Evolutionary conservation across 305 asterid genomes (phyloP), one percentile per base, ranked within the genome.

Genomic region (Rubia tinctorum): DNA sequence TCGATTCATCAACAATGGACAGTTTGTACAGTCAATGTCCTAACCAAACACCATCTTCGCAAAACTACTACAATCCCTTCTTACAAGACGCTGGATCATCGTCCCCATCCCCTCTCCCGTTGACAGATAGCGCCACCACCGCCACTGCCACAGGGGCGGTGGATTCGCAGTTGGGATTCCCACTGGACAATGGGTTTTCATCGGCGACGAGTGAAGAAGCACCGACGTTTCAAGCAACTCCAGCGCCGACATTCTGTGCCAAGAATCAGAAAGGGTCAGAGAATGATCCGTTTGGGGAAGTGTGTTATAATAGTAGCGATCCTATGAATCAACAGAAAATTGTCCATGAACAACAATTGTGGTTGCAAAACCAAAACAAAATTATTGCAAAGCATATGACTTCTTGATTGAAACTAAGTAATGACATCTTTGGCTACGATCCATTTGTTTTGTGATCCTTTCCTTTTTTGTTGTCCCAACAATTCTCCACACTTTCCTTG

Each of bases 321-420:
- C 65, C 87, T 11, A 42, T 44, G 77, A 81, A 82, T 79, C 84
- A 80, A 64, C 86, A 83, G 71, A 84, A 85, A 44, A 72, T 84
- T 73, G 64, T 73, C 71, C 88, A 76, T 7, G 88, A 93, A 68
- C 96, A 88, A 66, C 82, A 90, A 37, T 30, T 88, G 85, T 91
- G 99, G 99, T 77, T 91, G 84, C 92, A 87, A 65, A 84, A 91
- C 77, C 97, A 94, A 75, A 86, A 86, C 80, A 94, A 88, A 88
- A 94, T 91, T 68, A 82, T 91, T 63, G 90, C 86, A 22, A 91
- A 91, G 85, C 85, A 88, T 63, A 67, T 68, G 71, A 2, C 39
- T 34, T 34, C 39, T 34, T 34, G 39, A 34, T 34, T 34, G 39
- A 34, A 34, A 34, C 39, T 34, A 34, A 34, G 39, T 0, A 34